phyloP scores from a whole-genome alignment of 768 basidiomycete species.

The Stropharia rugosoannulata region DNA sequence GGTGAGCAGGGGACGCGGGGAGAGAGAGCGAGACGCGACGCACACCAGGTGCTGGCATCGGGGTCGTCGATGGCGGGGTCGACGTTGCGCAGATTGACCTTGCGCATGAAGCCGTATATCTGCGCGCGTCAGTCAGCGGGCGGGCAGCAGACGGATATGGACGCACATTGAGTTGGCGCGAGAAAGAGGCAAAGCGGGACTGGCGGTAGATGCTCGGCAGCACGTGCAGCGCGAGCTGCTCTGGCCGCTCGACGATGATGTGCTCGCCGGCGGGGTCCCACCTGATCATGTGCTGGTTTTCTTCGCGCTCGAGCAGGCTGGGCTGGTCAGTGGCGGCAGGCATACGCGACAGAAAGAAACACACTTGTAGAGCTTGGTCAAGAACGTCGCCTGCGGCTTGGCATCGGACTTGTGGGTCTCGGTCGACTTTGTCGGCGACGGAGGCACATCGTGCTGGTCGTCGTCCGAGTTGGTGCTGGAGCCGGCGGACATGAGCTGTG shows the following conservation, averaged over 20 bases:
- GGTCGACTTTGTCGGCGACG: conserved; percentile 39
- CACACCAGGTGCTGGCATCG: conserved; percentile 97
- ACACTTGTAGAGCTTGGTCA: conserved; percentile 95
- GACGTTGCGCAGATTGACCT: conserved; percentile 93
- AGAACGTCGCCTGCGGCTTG: conserved; percentile 92
- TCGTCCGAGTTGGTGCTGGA: conserved; percentile 24
- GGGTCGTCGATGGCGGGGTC: conserved; percentile 95
- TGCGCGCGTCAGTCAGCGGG: conserved; percentile 26
- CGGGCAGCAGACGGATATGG: conserved; percentile 20
- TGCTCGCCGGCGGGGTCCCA: conserved; percentile 94
- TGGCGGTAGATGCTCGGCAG: conserved; percentile 94
- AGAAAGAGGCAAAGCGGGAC: conserved; percentile 96
- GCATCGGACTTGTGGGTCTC: conserved; percentile 61
- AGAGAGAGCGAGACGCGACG: conserved; percentile 32
- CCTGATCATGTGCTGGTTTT: conserved; percentile 96
- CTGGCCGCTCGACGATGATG: conserved; percentile 93
- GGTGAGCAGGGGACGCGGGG: conserved; percentile 13
- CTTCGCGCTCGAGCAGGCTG: conserved; percentile 85
- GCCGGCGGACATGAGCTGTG: conserved; percentile 30
- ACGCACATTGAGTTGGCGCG: conserved; percentile 92
- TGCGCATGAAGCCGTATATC: conserved; percentile 99
- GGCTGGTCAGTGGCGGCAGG: conserved; percentile 10
- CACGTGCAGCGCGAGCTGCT: conserved; percentile 91
- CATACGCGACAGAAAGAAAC: conserved; percentile 31
- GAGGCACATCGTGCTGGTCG: conserved; percentile 40